Conservation (phyloP, 306 rosid genomes). For the Inga leiocalycina region DNA sequence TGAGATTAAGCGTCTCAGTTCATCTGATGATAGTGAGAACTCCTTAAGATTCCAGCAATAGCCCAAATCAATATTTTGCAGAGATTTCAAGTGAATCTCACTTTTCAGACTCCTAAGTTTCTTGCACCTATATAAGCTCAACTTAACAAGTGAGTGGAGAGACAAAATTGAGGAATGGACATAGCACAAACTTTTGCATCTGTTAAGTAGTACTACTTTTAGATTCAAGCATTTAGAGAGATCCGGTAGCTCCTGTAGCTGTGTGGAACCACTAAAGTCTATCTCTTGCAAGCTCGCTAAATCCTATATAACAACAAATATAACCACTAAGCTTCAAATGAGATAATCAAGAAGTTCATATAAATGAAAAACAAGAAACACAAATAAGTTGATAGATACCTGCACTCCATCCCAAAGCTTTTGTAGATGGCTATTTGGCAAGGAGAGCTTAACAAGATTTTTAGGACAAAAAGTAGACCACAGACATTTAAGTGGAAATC, state of each 20-base stretch:
- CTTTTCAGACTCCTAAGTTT: background rate
- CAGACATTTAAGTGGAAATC: background rate
- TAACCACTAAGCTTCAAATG: background rate
- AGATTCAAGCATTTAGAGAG: conserved; percentile 15
- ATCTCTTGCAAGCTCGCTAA: background rate
- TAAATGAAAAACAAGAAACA: background rate
- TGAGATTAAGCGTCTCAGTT: background rate
- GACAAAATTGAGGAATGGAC: conserved; percentile 18
- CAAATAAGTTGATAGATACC: background rate
- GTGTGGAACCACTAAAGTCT: background rate
- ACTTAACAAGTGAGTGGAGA: background rate
- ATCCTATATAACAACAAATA: background rate
- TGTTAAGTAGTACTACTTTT: background rate
- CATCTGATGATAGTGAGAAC: background rate
- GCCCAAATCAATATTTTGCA: background rate
- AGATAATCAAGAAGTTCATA: background rate
- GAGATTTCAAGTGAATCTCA: background rate
- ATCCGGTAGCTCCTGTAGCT: conserved; percentile 28
- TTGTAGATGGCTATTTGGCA: background rate
- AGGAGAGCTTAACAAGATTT: background rate
- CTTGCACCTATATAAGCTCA: background rate
- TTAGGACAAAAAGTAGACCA: background rate
- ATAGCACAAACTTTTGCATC: background rate
- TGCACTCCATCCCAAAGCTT: background rate
- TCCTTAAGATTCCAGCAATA: background rate